Conservation (phyloP, 176 grass and related monocot species). For the Lolium rigidum region DNA sequence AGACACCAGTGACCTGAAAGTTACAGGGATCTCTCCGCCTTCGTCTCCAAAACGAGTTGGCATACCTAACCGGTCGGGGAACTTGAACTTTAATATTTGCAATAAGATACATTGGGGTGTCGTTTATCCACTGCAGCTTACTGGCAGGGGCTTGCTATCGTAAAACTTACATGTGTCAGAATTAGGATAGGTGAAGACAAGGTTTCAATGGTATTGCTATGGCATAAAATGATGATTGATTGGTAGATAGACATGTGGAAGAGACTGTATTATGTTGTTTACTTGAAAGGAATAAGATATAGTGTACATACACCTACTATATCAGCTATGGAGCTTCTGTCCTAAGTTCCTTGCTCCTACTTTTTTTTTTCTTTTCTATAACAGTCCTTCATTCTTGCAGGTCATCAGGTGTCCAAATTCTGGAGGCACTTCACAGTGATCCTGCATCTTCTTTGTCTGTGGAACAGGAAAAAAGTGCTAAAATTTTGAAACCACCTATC, state of each 20-base stretch:
- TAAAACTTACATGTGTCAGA: conserved; percentile 45
- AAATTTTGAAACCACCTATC: conserved; percentile 64
- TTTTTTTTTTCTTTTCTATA: conserved; percentile 50
- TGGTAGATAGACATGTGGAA: conserved; percentile 38
- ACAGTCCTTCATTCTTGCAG: conserved; percentile 64
- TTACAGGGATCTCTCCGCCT: conserved; percentile 87
- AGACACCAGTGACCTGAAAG: conserved; percentile 58
- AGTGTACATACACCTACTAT: conserved; percentile 16
- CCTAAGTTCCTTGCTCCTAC: conserved; percentile 24
- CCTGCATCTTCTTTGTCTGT: conserved; percentile 91
- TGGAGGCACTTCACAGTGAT: conserved; percentile 98
- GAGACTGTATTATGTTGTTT: conserved; percentile 27
- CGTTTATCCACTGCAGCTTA: conserved; percentile 61
- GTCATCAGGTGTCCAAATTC: conserved; percentile 79
- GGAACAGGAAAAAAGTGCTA: conserved; percentile 91
- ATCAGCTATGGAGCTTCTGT: conserved; percentile 41
- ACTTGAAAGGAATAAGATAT: conserved; percentile 46
- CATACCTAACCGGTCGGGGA: conserved; percentile 82
- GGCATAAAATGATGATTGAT: conserved; percentile 41
- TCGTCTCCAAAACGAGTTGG: conserved; percentile 91
- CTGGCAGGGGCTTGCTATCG: conserved; percentile 44
- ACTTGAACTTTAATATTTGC: conserved; percentile 88
- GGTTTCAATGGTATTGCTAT: conserved; percentile 33
- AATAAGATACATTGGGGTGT: conserved; percentile 79
- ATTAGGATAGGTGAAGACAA: conserved; percentile 54